These are phyloP conservation scores for Corchorus olitorius DNA, from an alignment of 345 rosid genomes.

Conservation along the genomic window DNA sequence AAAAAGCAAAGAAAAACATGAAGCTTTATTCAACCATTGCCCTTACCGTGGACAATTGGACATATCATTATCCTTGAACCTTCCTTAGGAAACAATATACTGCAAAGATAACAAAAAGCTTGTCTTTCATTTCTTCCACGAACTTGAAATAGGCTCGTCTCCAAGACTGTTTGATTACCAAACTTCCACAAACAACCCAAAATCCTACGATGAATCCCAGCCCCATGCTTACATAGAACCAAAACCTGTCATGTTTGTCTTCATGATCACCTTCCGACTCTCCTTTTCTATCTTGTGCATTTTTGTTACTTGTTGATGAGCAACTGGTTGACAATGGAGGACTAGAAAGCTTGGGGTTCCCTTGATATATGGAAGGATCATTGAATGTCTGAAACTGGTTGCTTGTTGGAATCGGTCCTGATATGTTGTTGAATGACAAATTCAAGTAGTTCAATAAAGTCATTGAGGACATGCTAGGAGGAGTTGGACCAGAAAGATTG, in stretches of 20 bases:
- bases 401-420: constrained; percentile 24
- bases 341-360: constrained; percentile 26
- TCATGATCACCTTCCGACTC: not conserved
- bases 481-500: constrained; percentile 28
- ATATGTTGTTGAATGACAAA: constrained; percentile 31
- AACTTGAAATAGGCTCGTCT: constrained; percentile 13
- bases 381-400: constrained; percentile 25
- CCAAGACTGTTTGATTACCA: constrained; percentile 3
- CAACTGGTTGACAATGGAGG: constrained; percentile 22
- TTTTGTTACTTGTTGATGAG: not conserved
- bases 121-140: not conserved
- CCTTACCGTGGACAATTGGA: not conserved
- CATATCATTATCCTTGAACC: not conserved
- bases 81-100: not conserved
- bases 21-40: not conserved
- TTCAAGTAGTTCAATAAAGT: constrained; percentile 22
- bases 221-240: constrained; percentile 7
- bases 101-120: not conserved
- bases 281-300: not conserved
- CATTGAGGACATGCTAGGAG: constrained; percentile 26
- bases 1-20: not conserved
- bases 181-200: constrained; percentile 19
- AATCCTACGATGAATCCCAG: not conserved
- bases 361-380: constrained; percentile 19
- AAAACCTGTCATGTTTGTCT: not conserved